These are phyloP conservation scores for Eucalyptus erythrocorys DNA, from an alignment of 345 rosid species.

Conservation along the genomic window DNA sequence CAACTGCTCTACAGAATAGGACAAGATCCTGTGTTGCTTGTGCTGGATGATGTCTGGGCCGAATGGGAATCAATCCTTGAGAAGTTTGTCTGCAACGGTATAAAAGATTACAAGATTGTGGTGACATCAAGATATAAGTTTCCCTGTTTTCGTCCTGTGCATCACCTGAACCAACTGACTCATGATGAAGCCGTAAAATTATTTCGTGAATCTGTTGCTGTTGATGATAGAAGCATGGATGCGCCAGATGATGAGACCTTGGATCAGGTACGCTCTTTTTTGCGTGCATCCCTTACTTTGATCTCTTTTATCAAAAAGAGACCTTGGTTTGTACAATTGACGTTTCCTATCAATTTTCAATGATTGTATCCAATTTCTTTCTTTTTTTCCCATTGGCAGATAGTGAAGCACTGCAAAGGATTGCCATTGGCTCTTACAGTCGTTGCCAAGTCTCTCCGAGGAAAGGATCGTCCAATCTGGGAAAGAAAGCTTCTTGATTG, in stretches of 20 bases:
- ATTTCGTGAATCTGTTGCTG: neutral
- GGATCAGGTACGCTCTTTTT: accelerated
- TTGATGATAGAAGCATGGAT: neutral
- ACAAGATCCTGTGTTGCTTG: constrained; percentile 4
- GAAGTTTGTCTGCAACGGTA: neutral
- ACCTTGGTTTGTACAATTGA: neutral
- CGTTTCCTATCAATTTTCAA: neutral
- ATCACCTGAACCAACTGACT: constrained; percentile 20
- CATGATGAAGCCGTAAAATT: constrained; percentile 21
- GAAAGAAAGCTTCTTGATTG: neutral
- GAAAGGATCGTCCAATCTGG: neutral
- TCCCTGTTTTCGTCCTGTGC: constrained; percentile 6
- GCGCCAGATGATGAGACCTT: neutral
- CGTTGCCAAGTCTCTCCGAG: neutral
- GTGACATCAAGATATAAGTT: constrained; percentile 50
- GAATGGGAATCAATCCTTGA: neutral
- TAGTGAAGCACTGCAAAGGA: neutral
- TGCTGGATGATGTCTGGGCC: constrained; percentile 2
- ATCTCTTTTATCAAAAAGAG: neutral
- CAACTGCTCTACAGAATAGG: neutral
- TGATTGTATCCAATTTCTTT: neutral
- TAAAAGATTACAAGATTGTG: constrained; percentile 30
- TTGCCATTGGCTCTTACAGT: neutral
- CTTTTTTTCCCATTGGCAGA: neutral
- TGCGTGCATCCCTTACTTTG: neutral